Conservation (phyloP, 2,329 filamentous ascomycete species). For the Dactylella cylindrospora region DNA sequence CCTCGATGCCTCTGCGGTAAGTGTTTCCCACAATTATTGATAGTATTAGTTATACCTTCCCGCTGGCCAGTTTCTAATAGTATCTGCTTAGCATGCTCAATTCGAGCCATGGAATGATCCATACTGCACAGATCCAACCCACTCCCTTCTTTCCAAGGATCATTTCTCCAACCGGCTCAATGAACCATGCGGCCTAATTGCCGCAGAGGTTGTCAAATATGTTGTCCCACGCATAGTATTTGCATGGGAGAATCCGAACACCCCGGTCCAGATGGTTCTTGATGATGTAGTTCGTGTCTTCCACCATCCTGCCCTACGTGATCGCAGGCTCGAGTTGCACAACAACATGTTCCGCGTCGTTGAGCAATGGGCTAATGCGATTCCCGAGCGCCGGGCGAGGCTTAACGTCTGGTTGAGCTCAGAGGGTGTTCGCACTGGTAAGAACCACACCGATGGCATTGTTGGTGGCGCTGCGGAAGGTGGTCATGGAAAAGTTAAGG, state of each 20-base stretch:
- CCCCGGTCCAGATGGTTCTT: slow-evolving; percentile 64
- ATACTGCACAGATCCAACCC: slow-evolving; percentile 67
- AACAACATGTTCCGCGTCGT: slow-evolving; percentile 67
- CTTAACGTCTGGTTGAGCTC: slow-evolving; percentile 77
- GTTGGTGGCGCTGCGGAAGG: slow-evolving; percentile 46
- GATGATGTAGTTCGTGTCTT: slow-evolving; percentile 65
- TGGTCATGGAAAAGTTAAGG: slow-evolving; percentile 48
- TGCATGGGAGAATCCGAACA: slow-evolving; percentile 67
- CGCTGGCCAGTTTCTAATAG: neutral
- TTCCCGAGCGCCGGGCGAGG: slow-evolving; percentile 65
- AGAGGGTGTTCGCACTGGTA: slow-evolving; percentile 77
- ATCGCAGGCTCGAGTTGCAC: slow-evolving; percentile 63
- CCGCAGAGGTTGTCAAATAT: slow-evolving; percentile 64
- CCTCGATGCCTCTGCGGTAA: slow-evolving; percentile 55
- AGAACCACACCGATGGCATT: slow-evolving; percentile 65
- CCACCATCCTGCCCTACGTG: slow-evolving; percentile 69
- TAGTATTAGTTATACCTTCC: neutral
- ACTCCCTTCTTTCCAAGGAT: slow-evolving; percentile 63
- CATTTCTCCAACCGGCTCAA: slow-evolving; percentile 64
- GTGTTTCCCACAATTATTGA: neutral
- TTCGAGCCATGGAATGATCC: slow-evolving; percentile 78
- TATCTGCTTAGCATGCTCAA: slow-evolving; percentile 54
- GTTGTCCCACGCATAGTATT: slow-evolving; percentile 67
- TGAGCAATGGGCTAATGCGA: slow-evolving; percentile 68
- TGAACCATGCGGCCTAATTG: slow-evolving; percentile 60